A percentile compares a stretch with the other conserved stretches of the same genome.
phyloP scores from a whole-genome alignment of 2,329 filamentous ascomycete species.

The Colletotrichum aenigma region DNA sequence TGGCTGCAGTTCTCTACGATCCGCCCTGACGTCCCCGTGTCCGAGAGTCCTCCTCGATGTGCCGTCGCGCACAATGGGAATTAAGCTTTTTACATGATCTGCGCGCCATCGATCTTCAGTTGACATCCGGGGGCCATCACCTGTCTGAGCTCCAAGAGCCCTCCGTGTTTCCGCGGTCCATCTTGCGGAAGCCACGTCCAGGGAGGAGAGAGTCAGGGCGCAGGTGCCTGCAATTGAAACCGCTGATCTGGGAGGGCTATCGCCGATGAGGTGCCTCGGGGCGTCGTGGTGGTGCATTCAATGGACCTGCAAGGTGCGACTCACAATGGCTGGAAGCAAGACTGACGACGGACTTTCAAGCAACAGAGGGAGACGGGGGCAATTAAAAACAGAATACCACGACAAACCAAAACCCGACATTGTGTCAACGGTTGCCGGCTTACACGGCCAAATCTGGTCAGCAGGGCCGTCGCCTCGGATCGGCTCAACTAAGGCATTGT shows the following conservation, averaged over 20 bases:
- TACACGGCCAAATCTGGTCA: not conserved
- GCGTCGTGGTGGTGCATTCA: not conserved
- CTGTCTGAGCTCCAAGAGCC: not conserved
- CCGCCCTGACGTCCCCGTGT: not conserved
- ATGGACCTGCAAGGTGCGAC: not conserved
- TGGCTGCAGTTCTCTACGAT: not conserved
- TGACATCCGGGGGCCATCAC: not conserved
- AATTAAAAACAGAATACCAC: not conserved
- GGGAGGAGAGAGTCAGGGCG: not conserved
- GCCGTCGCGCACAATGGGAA: not conserved
- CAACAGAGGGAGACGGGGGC: not conserved
- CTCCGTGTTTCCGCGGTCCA: not conserved
- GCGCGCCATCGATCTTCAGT: constrained; percentile 3
- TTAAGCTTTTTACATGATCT: constrained; percentile 10
- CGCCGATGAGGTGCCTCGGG: not conserved
- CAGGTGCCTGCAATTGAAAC: not conserved
- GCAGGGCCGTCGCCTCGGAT: constrained; percentile 5
- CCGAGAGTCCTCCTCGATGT: not conserved
- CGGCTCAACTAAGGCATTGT: constrained; percentile 6
- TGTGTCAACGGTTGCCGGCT: not conserved
- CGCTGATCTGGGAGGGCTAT: not conserved
- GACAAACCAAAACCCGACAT: not conserved
- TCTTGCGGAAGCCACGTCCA: not conserved
- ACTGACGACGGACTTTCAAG: not conserved
- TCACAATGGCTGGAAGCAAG: not conserved